Conservation (phyloP, 139 green algal species). For the Ettlia oleoabundans region DNA sequence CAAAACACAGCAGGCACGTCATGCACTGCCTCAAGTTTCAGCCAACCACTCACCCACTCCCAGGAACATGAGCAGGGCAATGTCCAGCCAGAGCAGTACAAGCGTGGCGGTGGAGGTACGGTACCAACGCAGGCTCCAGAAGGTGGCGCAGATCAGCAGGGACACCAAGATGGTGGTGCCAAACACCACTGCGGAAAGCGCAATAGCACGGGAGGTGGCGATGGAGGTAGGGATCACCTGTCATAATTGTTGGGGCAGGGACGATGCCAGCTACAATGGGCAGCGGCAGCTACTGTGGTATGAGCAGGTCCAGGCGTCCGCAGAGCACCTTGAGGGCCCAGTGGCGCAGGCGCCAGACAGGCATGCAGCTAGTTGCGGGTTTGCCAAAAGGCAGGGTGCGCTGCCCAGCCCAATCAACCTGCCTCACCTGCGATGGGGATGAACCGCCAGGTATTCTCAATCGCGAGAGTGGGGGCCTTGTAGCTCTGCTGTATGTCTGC, state of each 20-base stretch:
- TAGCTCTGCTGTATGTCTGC: background rate
- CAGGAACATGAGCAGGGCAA: constrained; percentile 46
- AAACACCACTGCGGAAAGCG: constrained; percentile 11
- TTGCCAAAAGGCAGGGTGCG: background rate
- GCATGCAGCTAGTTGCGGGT: background rate
- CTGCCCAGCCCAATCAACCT: no score
- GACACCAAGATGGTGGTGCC: constrained; percentile 26
- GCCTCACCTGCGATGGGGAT: constrained; percentile 34
- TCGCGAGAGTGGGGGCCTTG: constrained; percentile 14
- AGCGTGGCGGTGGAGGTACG: background rate
- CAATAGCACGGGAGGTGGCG: no score
- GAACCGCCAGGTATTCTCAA: constrained; percentile 35
- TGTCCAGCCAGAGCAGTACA: constrained; percentile 35
- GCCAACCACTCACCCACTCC: constrained; percentile 32
- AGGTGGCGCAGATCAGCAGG: background rate
- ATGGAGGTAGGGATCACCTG: background rate
- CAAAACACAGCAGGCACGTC: no score
- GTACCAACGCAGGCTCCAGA: constrained; percentile 3
- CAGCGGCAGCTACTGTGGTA: background rate
- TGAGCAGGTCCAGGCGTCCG: background rate
- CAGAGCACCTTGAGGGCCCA: background rate
- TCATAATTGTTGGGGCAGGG: background rate
- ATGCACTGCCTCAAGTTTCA: background rate
- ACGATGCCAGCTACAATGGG: background rate
- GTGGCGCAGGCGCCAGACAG: background rate